Evolutionary conservation across 148 eudicot species (phyloP).

Genomic region (Talinum fruticosum): DNA sequence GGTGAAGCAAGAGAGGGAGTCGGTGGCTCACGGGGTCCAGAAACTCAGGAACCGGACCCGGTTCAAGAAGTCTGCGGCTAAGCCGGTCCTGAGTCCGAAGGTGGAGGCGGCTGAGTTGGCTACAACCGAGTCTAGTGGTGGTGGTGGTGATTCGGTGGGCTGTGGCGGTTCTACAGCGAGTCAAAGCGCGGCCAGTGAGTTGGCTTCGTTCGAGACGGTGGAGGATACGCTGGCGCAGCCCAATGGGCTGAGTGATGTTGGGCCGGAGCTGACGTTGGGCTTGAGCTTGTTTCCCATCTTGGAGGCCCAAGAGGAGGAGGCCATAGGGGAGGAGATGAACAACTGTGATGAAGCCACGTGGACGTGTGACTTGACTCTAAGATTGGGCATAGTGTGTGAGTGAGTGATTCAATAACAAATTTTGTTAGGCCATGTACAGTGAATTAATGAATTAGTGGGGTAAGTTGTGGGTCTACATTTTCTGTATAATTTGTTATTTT

Average conservation of each 20-base stretch:
- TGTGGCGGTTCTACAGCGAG: not conserved
- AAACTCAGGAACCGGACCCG: slow-evolving; percentile 7
- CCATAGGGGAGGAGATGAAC: not conserved
- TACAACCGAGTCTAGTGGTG: slow-evolving; percentile 5
- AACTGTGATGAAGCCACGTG: not conserved
- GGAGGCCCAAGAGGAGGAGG: not conserved
- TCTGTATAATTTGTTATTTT: too few relatives aligned
- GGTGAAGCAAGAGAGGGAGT: not conserved
- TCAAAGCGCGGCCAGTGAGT: not conserved
- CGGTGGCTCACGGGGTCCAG: not conserved
- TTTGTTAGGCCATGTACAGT: not conserved
- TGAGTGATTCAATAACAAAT: not conserved
- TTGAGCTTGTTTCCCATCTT: slow-evolving; percentile 9
- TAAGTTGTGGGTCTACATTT: not conserved
- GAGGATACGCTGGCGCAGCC: slow-evolving; percentile 24
- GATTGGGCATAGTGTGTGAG: not conserved
- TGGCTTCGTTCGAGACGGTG: slow-evolving; percentile 1
- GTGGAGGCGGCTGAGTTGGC: not conserved
- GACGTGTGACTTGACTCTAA: not conserved
- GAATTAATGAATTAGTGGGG: not conserved
- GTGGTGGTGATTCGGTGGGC: slow-evolving; percentile 10
- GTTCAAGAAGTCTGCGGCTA: slow-evolving; percentile 5
- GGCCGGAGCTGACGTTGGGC: slow-evolving; percentile 10
- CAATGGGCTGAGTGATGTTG: not conserved
- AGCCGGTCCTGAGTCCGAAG: not conserved